These are phyloP conservation scores for Xylaria sp. DNA, from an alignment of 2,329 filamentous ascomycete genomes.

Conservation along the genomic window DNA sequence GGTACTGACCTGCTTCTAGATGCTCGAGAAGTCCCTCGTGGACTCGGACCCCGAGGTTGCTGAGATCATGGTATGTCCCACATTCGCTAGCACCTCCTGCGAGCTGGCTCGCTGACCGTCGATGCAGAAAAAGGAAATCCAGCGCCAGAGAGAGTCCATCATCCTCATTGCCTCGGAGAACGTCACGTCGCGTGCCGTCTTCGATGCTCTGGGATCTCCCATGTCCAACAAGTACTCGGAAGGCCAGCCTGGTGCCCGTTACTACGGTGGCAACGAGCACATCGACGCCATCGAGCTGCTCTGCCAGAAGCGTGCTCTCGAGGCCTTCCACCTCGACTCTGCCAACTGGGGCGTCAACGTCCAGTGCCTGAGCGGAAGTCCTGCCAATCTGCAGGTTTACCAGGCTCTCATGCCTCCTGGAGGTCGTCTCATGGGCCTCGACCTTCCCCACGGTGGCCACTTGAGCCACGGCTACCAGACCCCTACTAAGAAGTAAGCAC, in stretches of 20 bases:
- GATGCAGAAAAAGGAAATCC: constrained; percentile 83
- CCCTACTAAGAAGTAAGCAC: constrained; percentile 77
- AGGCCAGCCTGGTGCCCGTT: constrained; percentile 96
- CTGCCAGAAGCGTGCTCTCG: constrained; percentile 92
- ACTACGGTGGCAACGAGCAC: constrained; percentile 99
- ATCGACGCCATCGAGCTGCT: constrained; percentile 96
- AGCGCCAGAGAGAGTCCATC: constrained; percentile 98
- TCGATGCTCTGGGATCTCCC: constrained; percentile 93
- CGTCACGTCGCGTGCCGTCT: constrained; percentile 97
- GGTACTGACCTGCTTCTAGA: constrained; percentile 64
- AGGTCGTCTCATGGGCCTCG: constrained; percentile 95
- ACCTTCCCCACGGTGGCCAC: constrained; percentile 93
- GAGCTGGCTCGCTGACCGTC: background rate
- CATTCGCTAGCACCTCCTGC: background rate
- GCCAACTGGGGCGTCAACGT: constrained; percentile 99
- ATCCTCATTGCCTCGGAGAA: constrained; percentile 99
- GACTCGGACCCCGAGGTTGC: constrained; percentile 95
- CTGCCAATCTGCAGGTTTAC: constrained; percentile 98
- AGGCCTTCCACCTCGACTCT: constrained; percentile 86
- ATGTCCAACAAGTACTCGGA: constrained; percentile 99
- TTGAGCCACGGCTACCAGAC: constrained; percentile 98
- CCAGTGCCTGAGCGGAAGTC: constrained; percentile 90
- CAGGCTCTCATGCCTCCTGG: constrained; percentile 96
- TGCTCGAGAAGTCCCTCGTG: constrained; percentile 94
- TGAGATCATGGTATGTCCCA: constrained; percentile 85